A percentile compares a stretch with the other conserved stretches of the same genome.
These are phyloP conservation scores for Theobroma cacao DNA, from an alignment of 345 rosid genomes.

Conservation along the genomic window DNA sequence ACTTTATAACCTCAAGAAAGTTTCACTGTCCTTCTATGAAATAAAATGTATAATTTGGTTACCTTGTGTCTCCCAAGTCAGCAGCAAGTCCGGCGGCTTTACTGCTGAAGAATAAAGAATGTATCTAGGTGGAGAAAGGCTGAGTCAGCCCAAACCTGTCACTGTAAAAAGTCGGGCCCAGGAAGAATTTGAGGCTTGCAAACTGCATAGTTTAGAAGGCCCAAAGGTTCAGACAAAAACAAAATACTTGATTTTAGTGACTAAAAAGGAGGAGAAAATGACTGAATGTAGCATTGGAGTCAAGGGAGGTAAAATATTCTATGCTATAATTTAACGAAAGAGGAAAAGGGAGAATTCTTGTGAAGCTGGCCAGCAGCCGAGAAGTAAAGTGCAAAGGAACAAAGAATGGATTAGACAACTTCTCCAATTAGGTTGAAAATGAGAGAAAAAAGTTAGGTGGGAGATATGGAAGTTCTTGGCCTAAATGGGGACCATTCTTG, in stretches of 20 bases:
- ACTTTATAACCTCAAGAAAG: background rate
- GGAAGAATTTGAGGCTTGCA: background rate
- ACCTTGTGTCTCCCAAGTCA: background rate
- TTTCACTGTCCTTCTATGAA: background rate
- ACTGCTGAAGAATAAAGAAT: background rate
- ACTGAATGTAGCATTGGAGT: background rate
- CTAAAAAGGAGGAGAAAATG: background rate
- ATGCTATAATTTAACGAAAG: too few relatives aligned
- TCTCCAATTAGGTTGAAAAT: conserved; percentile 15
- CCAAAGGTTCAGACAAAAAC: conserved; percentile 1
- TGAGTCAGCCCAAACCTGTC: background rate
- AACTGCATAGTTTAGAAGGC: background rate
- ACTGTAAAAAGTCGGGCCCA: background rate
- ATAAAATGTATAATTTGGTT: background rate
- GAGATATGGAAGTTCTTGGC: conserved; percentile 15
- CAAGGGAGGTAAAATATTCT: background rate
- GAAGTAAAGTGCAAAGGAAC: background rate
- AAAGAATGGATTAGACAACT: conserved; percentile 14
- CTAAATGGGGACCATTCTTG: conserved; percentile 17
- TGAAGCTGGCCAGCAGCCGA: background rate
- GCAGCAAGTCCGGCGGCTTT: background rate
- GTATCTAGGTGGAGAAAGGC: background rate
- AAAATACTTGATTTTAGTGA: background rate
- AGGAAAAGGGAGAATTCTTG: background rate
- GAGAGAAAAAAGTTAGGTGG: conserved; percentile 21